phyloP scores from a whole-genome alignment of 2,329 filamentous ascomycete genomes.

The Cladosporium sp. region DNA sequence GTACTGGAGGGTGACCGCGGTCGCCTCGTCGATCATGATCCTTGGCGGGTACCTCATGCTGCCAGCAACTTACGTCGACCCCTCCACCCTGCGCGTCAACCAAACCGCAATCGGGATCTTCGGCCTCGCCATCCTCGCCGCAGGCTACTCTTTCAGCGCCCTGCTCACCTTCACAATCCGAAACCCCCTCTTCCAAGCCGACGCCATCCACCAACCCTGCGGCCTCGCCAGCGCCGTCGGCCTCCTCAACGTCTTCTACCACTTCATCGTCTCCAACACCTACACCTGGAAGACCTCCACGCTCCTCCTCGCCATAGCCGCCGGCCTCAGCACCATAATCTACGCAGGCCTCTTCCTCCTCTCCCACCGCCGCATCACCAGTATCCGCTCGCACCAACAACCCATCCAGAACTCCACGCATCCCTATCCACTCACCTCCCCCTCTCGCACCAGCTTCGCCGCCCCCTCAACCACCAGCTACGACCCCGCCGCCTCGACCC shows the following conservation, averaged over 20 bases:
- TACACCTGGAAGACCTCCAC: constrained; percentile 40
- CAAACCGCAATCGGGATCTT: constrained; percentile 38
- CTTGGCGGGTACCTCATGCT: constrained; percentile 46
- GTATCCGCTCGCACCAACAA: constrained; percentile 11
- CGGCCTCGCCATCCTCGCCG: constrained; percentile 41
- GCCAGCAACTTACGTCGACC: constrained; percentile 40
- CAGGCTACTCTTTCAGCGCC: constrained; percentile 44
- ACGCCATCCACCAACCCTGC: constrained; percentile 41
- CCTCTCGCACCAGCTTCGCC: neutral
- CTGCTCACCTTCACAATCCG: constrained; percentile 43
- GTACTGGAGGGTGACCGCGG: constrained; percentile 44
- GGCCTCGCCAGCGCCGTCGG: constrained; percentile 41
- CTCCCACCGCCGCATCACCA: constrained; percentile 9
- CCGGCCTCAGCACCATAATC: constrained; percentile 35
- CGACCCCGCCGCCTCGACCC: constrained; percentile 11
- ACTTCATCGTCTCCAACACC: constrained; percentile 37
- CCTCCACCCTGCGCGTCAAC: constrained; percentile 34
- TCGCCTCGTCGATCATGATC: constrained; percentile 42
- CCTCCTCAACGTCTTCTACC: constrained; percentile 43
- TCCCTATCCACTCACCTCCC: neutral
- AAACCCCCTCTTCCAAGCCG: constrained; percentile 42
- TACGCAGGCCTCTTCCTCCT: constrained; percentile 38
- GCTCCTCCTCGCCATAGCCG: constrained; percentile 37
- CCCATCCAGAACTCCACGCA: neutral
- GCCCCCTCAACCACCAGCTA: neutral